phyloP scores from a whole-genome alignment of 2,329 filamentous ascomycete genomes.

The Didymella lethalis region DNA sequence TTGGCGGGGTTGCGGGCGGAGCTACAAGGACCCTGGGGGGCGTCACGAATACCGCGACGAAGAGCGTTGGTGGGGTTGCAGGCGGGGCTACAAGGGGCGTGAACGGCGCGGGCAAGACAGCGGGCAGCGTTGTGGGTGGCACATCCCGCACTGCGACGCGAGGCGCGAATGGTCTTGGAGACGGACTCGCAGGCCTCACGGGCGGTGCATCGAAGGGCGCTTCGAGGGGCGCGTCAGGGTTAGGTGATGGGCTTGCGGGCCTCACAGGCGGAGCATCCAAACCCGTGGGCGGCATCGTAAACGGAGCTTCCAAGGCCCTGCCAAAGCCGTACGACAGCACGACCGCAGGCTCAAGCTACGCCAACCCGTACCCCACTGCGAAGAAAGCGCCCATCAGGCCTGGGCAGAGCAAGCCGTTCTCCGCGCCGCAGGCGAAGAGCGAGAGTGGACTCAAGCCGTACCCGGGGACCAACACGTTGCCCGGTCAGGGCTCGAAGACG shows the following conservation, averaged over 20 bases:
- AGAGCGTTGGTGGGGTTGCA: conserved; percentile 10
- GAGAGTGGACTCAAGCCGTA: conserved; percentile 30
- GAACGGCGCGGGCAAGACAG: conserved; percentile 17
- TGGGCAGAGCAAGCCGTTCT: conserved; percentile 39
- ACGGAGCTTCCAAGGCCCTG: conserved; percentile 22
- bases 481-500: conserved; percentile 36
- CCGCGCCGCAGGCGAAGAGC: conserved; percentile 22
- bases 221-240: conserved; percentile 3
- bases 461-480: conserved; percentile 43
- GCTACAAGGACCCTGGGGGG: conserved; percentile 22
- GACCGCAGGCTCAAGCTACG: conserved; percentile 19
- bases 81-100: conserved; percentile 7
- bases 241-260: conserved; percentile 2
- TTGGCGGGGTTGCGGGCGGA: conserved; percentile 24
- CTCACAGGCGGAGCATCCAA: conserved; percentile 9
- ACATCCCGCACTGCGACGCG: conserved; percentile 6
- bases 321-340: conserved; percentile 29
- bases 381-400: conserved; percentile 43
- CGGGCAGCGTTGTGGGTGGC: conserved; percentile 7
- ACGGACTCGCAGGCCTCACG: conserved; percentile 6
- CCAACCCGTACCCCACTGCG: conserved; percentile 18
- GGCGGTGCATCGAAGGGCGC: conserved; percentile 27
- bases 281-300: conserved; percentile 3
- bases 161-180: conserved; percentile 9
- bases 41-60: conserved; percentile 16